A percentile compares a stretch with the other conserved stretches of the same genome.
Evolutionary conservation across 345 rosid genomes (phyloP).

Genomic region (Populus ilicifolia): DNA sequence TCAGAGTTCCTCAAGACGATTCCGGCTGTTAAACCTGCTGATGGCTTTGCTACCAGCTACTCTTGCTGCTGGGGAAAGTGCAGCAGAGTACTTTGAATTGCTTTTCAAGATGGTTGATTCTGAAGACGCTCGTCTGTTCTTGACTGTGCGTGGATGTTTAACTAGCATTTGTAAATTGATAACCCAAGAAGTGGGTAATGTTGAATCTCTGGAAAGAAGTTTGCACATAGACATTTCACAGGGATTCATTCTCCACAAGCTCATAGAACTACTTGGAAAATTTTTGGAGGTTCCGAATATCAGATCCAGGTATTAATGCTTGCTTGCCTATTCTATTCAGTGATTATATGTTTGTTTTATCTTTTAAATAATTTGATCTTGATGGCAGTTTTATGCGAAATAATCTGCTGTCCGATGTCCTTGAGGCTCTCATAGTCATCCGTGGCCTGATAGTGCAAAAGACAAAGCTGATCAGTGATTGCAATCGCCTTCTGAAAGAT

Average conservation of each 20-base stretch:
- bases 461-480: slow-evolving; percentile 94
- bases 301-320: slow-evolving; percentile 64
- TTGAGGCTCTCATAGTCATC: slow-evolving; percentile 93
- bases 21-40: slow-evolving; percentile 72
- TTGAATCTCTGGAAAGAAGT: slow-evolving; percentile 89
- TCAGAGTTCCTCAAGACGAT: slow-evolving; percentile 76
- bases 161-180: slow-evolving; percentile 72
- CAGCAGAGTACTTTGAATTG: slow-evolving; percentile 91
- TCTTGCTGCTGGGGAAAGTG: slow-evolving; percentile 91
- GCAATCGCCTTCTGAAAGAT: slow-evolving; percentile 85
- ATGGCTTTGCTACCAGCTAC: slow-evolving; percentile 81
- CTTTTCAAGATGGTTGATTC: slow-evolving; percentile 86
- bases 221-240: slow-evolving; percentile 93
- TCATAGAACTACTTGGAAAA: slow-evolving; percentile 89
- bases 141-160: slow-evolving; percentile 86
- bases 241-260: slow-evolving; percentile 96
- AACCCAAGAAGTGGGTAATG: slow-evolving; percentile 81
- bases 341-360: slow-evolving; percentile 4
- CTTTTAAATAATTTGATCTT: slow-evolving; percentile 22
- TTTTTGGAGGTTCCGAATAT: slow-evolving; percentile 87
- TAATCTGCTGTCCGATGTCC: slow-evolving; percentile 78
- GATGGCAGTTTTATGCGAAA: slow-evolving; percentile 80
- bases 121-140: slow-evolving; percentile 89
- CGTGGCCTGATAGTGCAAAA: slow-evolving; percentile 94
- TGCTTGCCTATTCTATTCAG: neutral